Conservation (phyloP, 1,139 yeast genomes). For the Hemisphaericaspora xylofermentans region DNA sequence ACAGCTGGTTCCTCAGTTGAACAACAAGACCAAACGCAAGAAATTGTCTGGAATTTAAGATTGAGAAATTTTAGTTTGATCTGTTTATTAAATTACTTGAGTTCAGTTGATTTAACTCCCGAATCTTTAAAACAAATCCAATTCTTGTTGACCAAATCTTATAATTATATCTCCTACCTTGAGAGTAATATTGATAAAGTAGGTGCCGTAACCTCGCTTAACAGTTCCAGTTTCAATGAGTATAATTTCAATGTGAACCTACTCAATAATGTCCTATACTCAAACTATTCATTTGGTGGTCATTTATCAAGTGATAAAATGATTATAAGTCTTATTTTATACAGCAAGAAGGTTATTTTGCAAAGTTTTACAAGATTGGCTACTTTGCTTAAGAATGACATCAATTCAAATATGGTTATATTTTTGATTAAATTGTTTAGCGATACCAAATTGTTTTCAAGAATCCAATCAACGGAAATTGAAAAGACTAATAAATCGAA, state of each 20-base stretch:
- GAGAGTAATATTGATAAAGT: slow-evolving; percentile 40
- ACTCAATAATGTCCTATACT: slow-evolving; percentile 31
- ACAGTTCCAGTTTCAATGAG: slow-evolving; percentile 27
- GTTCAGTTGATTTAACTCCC: slow-evolving; percentile 40
- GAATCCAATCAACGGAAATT: slow-evolving; percentile 19
- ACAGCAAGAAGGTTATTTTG: slow-evolving; percentile 35
- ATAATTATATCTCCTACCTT: slow-evolving; percentile 41
- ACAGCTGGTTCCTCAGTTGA: slow-evolving; percentile 20
- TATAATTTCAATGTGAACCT: slow-evolving; percentile 31
- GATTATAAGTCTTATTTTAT: slow-evolving; percentile 33
- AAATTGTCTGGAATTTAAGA: slow-evolving; percentile 38
- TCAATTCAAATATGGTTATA: slow-evolving; percentile 43
- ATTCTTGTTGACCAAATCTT: slow-evolving; percentile 42
- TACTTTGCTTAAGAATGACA: slow-evolving; percentile 32
- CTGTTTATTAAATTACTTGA: slow-evolving; percentile 43
- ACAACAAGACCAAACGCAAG: slow-evolving; percentile 27
- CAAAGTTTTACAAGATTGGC: slow-evolving; percentile 35
- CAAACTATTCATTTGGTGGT: slow-evolving; percentile 23
- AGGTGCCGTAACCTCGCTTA: slow-evolving; percentile 37
- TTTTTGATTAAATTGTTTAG: slow-evolving; percentile 40
- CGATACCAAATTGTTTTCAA: slow-evolving; percentile 36
- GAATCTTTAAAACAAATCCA: slow-evolving; percentile 46
- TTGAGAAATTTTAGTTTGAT: slow-evolving; percentile 41
- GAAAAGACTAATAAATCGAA: slow-evolving; percentile 26
- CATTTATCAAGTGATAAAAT: slow-evolving; percentile 28